phyloP scores from a whole-genome alignment of 2,329 filamentous ascomycete genomes.

The Pyrenophora seminiperda region DNA sequence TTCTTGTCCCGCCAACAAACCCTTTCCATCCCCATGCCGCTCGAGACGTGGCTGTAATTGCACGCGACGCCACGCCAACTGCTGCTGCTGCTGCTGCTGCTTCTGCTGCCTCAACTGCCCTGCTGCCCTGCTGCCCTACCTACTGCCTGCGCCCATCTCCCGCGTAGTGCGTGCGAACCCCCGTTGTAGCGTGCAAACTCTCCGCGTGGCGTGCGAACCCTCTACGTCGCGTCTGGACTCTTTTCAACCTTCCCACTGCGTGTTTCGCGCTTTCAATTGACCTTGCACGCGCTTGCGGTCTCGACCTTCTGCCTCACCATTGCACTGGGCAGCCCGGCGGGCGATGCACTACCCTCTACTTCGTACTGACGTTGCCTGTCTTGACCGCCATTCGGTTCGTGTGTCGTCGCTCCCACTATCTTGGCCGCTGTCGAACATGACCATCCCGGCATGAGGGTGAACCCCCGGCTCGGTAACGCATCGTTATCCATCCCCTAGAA shows the following conservation, averaged over 20 bases:
- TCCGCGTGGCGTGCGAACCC: no score
- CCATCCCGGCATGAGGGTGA: constrained; percentile 29
- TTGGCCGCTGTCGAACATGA: constrained; percentile 29
- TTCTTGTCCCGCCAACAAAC: constrained; percentile 1
- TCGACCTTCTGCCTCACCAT: no score
- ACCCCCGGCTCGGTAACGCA: constrained; percentile 30
- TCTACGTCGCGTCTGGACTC: no score
- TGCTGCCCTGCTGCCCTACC: no score
- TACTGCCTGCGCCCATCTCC: no score
- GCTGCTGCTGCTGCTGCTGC: no score
- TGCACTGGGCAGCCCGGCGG: background rate
- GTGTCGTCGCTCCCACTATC: constrained; percentile 24
- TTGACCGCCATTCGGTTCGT: constrained; percentile 24
- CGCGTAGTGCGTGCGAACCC: no score
- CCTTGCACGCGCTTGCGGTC: no score
- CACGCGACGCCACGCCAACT: background rate
- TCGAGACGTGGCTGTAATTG: background rate
- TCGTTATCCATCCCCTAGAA: constrained; percentile 23
- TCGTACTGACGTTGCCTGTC: constrained; percentile 6
- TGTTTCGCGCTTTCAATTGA: no score
- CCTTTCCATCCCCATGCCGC: constrained; percentile 5
- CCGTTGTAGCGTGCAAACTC: no score
- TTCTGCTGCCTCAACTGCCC: no score
- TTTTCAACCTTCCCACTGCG: no score
- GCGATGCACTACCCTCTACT: background rate